Base-by-base conservation (phyloP, 352 stramenopile genomes). In the Phytophthora europaea region DNA sequence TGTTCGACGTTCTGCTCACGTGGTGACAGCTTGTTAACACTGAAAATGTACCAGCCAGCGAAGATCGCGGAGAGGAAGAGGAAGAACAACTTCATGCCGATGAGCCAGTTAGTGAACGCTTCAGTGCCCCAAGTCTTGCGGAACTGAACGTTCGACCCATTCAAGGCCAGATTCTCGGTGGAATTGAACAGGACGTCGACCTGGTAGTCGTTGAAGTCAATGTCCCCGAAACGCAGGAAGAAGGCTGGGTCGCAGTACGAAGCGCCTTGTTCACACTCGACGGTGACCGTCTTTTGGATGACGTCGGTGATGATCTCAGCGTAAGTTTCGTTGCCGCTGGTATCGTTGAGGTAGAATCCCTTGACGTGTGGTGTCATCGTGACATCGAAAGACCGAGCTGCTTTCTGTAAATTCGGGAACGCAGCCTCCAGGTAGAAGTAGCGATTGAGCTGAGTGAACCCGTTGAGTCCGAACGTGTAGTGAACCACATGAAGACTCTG, bases 1-100 rank as follows among this genome's bases (percentile, higher is more conserved):
- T 91, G 84, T 54, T 91, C 84, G 38, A 91, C 67, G 22, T 85
- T 91, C 54, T 89, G 84, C 58, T 89, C 80, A 12, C 79, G 76
- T 6, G 67, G 51, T n/a, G 78, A 80, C 12, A 91, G 65, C 23
- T 79, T 75, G 62, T 66, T 88, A 40, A 89, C 38, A 6, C 61
- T 80, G 26, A 74, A 73, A 31, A 82, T 83, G 72, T 89, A 91
- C 79, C 79, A 87, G 7, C 60, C 54, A 9, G 72, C 72, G 18
- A 87, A 56, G 9, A 80, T 51, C 1, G 53, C 60, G 5, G 84
- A 88, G 31, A 82, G 28, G 38, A 87, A 61, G 22, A 89, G 50
- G 48, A 87, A 91, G 65, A 89, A 89, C 33, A 81, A 71, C 61
- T 89, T 88, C 45, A 88, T 72, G 0, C 84, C 84, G 51, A 91